Evolutionary conservation across 2,329 filamentous ascomycete species (phyloP).

Genomic region (Botrytis sinoallii): DNA sequence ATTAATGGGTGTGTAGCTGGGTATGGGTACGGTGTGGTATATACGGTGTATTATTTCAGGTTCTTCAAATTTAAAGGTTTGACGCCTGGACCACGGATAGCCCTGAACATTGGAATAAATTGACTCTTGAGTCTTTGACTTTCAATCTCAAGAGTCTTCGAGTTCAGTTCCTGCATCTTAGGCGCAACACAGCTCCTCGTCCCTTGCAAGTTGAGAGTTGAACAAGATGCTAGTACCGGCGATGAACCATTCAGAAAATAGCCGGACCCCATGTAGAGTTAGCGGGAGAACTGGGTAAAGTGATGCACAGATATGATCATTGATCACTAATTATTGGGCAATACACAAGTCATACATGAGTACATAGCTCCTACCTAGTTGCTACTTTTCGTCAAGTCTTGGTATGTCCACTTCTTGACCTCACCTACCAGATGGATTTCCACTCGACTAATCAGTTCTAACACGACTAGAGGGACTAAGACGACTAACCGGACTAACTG

Average conservation of each 20-base stretch:
- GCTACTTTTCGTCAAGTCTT: background rate
- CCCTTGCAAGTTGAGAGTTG: background rate
- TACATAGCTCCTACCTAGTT: background rate
- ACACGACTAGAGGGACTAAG: background rate
- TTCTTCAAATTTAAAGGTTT: background rate
- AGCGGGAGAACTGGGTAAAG: background rate
- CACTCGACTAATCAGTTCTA: background rate
- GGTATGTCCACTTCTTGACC: constrained; percentile 8
- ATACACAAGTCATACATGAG: constrained; percentile 1
- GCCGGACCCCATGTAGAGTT: constrained; percentile 4
- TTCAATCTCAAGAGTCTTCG: background rate
- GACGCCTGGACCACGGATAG: background rate
- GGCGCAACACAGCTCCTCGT: constrained; percentile 4
- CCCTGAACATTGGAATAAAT: constrained; percentile 6
- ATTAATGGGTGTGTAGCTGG: background rate
- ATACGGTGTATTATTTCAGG: background rate
- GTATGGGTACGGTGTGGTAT: background rate
- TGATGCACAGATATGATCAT: constrained; percentile 9
- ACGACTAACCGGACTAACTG: background rate
- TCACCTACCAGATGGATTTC: background rate
- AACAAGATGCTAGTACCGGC: background rate
- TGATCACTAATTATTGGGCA: background rate
- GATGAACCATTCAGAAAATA: constrained; percentile 8
- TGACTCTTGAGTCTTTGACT: background rate
- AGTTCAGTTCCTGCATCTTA: constrained; percentile 8